A percentile compares a stretch with the other conserved stretches of the same genome.
These are phyloP conservation scores for Paramarasmius palmivorus DNA, from an alignment of 1,284 basidiomycete species.

Conservation along the genomic window DNA sequence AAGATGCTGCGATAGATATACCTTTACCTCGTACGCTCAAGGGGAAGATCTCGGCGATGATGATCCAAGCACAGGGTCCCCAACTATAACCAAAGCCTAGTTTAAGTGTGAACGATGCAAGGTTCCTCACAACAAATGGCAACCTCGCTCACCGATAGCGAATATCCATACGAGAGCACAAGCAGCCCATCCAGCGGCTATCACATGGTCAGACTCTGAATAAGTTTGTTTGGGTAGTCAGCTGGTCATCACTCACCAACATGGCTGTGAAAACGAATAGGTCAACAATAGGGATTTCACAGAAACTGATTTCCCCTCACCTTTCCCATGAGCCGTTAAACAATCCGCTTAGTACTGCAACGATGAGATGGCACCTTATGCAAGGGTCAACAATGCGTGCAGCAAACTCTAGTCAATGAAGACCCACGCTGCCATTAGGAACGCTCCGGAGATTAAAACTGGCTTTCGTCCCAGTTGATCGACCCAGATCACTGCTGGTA, in stretches of 20 bases:
- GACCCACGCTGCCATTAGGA: constrained; percentile 62
- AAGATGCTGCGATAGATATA: constrained; percentile 67
- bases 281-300: background rate
- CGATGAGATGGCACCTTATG: constrained; percentile 61
- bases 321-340: constrained; percentile 51
- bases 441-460: constrained; percentile 67
- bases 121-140: too few species aligned
- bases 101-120: too few species aligned
- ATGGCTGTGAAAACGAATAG: constrained; percentile 25
- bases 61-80: constrained; percentile 65
- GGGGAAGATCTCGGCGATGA: constrained; percentile 70
- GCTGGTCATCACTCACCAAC: constrained; percentile 24
- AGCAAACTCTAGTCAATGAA: background rate
- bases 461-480: constrained; percentile 73
- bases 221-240: background rate
- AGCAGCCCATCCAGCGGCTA: constrained; percentile 65
- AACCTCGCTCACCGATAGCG: constrained; percentile 48
- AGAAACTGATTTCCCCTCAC: constrained; percentile 30
- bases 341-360: constrained; percentile 59
- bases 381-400: constrained; percentile 1
- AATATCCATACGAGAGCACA: constrained; percentile 70
- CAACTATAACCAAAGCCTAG: constrained; percentile 57
- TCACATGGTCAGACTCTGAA: constrained; percentile 1
- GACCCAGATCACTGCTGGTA: constrained; percentile 73
- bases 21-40: constrained; percentile 69